These are phyloP conservation scores for Leccinellum rugosiceps DNA, from an alignment of 768 basidiomycete genomes.

Conservation along the genomic window DNA sequence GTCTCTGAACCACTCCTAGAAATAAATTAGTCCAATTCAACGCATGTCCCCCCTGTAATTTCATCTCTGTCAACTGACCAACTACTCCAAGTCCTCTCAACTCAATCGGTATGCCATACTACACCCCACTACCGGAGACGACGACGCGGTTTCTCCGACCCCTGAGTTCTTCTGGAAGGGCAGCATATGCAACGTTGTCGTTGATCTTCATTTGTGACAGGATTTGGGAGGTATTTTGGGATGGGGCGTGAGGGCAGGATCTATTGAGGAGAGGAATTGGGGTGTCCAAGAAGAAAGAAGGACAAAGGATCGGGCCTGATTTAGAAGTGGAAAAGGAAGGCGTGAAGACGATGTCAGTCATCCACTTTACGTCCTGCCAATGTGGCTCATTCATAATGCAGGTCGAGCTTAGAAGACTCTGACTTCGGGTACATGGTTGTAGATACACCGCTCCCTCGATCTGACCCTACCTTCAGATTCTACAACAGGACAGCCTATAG, in stretches of 20 bases:
- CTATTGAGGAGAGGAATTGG: constrained; percentile 51
- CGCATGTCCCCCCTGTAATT: constrained; percentile 47
- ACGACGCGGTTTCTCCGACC: constrained; percentile 76
- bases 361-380: neutral
- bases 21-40: constrained; percentile 79
- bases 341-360: constrained; percentile 39
- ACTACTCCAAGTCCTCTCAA: constrained; percentile 70
- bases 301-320: constrained; percentile 65
- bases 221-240: constrained; percentile 76
- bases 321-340: constrained; percentile 75
- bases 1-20: constrained; percentile 61
- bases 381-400: constrained; percentile 21
- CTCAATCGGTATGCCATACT: constrained; percentile 84
- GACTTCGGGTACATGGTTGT: constrained; percentile 76
- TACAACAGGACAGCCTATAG: constrained; percentile 93
- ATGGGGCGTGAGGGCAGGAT: constrained; percentile 58
- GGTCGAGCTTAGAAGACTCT: constrained; percentile 85
- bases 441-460: neutral
- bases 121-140: constrained; percentile 49
- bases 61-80: neutral
- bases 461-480: constrained; percentile 49
- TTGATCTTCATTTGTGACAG: constrained; percentile 77
- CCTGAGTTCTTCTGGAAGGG: constrained; percentile 80
- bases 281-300: constrained; percentile 67
- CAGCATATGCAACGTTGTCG: constrained; percentile 87